phyloP scores from a whole-genome alignment of 1,139 yeast genomes.

The Kodamaea fungicola region DNA sequence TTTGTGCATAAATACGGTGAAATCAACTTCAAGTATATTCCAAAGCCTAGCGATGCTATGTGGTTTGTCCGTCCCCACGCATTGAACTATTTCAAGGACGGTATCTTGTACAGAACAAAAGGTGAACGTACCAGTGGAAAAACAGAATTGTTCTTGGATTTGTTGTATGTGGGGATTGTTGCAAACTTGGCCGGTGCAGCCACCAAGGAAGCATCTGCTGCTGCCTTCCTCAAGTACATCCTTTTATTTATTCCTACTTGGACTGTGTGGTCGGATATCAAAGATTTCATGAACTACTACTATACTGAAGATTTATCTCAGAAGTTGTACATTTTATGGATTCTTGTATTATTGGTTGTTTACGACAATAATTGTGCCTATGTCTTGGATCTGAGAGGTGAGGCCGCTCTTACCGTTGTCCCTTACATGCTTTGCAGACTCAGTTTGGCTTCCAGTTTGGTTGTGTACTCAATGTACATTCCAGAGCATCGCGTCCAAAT shows the following conservation, averaged over 20 bases:
- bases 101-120: constrained; percentile 52
- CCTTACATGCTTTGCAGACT: constrained; percentile 48
- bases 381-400: constrained; percentile 30
- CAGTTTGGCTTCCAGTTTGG: constrained; percentile 31
- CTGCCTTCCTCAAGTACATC: constrained; percentile 45
- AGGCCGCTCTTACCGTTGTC: constrained; percentile 43
- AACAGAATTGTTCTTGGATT: constrained; percentile 58
- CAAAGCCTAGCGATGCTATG: constrained; percentile 38
- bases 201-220: constrained; percentile 48
- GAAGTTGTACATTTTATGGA: constrained; percentile 52
- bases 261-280: constrained; percentile 63
- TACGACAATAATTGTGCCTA: constrained; percentile 49
- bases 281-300: constrained; percentile 63
- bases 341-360: constrained; percentile 46
- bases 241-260: constrained; percentile 56
- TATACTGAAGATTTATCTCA: constrained; percentile 61
- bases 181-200: constrained; percentile 59
- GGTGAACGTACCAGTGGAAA: constrained; percentile 52
- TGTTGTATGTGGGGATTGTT: constrained; percentile 63
- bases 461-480: constrained; percentile 47
- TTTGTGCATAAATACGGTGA: constrained; percentile 51
- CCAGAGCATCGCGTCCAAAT: constrained; percentile 55
- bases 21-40: constrained; percentile 46
- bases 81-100: constrained; percentile 57
- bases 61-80: constrained; percentile 59